Evolutionary conservation across 805 yeast species (phyloP).

Genomic region (Cyberlindnera lachancei): DNA sequence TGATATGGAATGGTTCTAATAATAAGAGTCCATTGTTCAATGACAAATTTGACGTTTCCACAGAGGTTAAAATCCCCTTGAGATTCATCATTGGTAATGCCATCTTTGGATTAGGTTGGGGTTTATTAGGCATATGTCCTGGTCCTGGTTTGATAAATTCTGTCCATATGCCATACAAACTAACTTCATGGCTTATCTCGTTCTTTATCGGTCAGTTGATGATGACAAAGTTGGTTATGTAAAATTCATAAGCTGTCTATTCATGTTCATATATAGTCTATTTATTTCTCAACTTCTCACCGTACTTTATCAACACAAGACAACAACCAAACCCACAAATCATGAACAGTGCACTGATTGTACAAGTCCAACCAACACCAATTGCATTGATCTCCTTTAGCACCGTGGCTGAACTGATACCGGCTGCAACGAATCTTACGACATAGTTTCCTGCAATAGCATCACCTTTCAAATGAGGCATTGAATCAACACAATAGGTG

Average conservation of each 20-base stretch:
- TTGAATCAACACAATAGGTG: slow-evolving; percentile 51
- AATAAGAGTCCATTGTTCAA: slow-evolving; percentile 20
- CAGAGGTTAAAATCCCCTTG: slow-evolving; percentile 17
- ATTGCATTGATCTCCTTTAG: slow-evolving; percentile 37
- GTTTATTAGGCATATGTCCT: slow-evolving; percentile 43
- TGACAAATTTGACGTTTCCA: slow-evolving; percentile 20
- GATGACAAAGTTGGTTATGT: background rate
- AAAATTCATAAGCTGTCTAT: no score
- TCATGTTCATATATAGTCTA: no score
- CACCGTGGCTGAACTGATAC: slow-evolving; percentile 43
- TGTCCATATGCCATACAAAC: slow-evolving; percentile 7
- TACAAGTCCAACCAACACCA: slow-evolving; percentile 52
- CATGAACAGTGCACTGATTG: slow-evolving; percentile 38
- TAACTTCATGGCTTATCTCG: slow-evolving; percentile 6
- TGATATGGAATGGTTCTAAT: slow-evolving; percentile 26
- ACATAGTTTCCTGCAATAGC: slow-evolving; percentile 50
- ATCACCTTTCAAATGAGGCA: slow-evolving; percentile 47
- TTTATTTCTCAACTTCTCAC: slow-evolving; percentile 29
- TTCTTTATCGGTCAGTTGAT: slow-evolving; percentile 10
- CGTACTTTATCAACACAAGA: slow-evolving; percentile 30
- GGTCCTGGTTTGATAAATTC: slow-evolving; percentile 38
- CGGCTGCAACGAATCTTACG: slow-evolving; percentile 42
- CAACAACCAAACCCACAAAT: slow-evolving; percentile 31
- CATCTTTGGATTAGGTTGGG: slow-evolving; percentile 49
- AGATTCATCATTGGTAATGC: slow-evolving; percentile 35